Percentiles rank a stretch among this genome's conserved stretches.
Evolutionary conservation across 2,329 filamentous ascomycete species (phyloP).

Genomic region (Tolypocladium album): DNA sequence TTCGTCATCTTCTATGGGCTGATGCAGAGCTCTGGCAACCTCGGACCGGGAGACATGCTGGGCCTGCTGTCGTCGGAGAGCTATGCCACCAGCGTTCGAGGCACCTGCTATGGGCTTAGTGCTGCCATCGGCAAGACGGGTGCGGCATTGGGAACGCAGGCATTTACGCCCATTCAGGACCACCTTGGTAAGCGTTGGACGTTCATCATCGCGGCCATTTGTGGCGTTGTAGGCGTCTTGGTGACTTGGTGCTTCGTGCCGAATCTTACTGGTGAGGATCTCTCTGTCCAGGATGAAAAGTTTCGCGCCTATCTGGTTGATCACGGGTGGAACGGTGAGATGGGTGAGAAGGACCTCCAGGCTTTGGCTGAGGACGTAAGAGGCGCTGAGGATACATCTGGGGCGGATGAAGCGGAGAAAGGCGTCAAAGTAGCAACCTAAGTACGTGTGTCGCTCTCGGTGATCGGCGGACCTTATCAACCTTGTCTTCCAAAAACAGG

Average conservation of each 20-base stretch:
- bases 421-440: not conserved
- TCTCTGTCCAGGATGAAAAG: slow-evolving; percentile 28
- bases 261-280: slow-evolving; percentile 31
- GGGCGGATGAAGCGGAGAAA: not conserved
- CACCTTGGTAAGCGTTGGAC: slow-evolving; percentile 37
- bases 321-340: slow-evolving; percentile 34
- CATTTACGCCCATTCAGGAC: slow-evolving; percentile 34
- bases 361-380: slow-evolving; percentile 7
- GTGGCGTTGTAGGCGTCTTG: slow-evolving; percentile 32
- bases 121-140: slow-evolving; percentile 40
- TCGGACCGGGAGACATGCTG: slow-evolving; percentile 40
- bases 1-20: slow-evolving; percentile 42
- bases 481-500: too few relatives aligned
- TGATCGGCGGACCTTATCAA: not conserved
- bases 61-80: slow-evolving; percentile 38
- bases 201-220: slow-evolving; percentile 41
- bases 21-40: slow-evolving; percentile 36
- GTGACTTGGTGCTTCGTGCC: slow-evolving; percentile 38
- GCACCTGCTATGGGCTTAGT: slow-evolving; percentile 38
- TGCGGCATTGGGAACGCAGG: slow-evolving; percentile 39
- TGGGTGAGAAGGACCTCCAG: slow-evolving; percentile 19
- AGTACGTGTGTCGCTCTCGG: not conserved
- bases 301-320: slow-evolving; percentile 31
- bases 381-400: not conserved
- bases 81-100: slow-evolving; percentile 40